Conservation (phyloP, 345 rosid genomes). For the Hirschfeldia incana region DNA sequence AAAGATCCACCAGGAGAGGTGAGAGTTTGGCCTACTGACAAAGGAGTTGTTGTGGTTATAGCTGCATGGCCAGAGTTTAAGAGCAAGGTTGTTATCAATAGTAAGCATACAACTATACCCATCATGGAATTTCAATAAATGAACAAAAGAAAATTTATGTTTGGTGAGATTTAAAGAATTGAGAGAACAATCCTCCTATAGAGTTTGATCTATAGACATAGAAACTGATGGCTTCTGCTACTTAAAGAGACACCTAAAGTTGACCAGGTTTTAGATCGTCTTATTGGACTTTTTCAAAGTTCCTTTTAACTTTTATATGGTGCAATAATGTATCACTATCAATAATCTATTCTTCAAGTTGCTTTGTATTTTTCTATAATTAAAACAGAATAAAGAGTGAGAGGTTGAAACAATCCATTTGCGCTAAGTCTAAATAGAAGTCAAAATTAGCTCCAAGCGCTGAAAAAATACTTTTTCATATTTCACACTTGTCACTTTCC, state of each 20-base stretch:
- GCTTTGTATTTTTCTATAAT: background rate
- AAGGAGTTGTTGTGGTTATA: conserved; percentile 36
- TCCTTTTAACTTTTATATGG: background rate
- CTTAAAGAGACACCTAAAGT: conserved; percentile 22
- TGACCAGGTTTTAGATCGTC: conserved; percentile 29
- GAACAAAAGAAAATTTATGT: background rate
- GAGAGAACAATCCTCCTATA: conserved; percentile 8
- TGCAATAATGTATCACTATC: conserved; percentile 11
- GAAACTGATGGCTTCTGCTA: conserved; percentile 3
- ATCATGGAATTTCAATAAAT: conserved; percentile 11
- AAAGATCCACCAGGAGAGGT: conserved; percentile 39
- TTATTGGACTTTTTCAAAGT: conserved; percentile 31
- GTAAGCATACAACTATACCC: conserved; percentile 13
- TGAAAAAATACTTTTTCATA: background rate
- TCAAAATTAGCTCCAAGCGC: background rate
- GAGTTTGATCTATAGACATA: conserved; percentile 11
- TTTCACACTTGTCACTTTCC: conserved; percentile 15
- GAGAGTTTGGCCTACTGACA: conserved; percentile 22
- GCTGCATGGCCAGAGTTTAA: conserved; percentile 26
- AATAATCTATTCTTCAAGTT: background rate
- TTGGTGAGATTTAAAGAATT: conserved; percentile 5
- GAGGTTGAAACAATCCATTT: conserved; percentile 20
- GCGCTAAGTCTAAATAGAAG: conserved; percentile 4
- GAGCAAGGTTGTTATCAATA: conserved; percentile 30
- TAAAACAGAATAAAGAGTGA: conserved; percentile 22